These are phyloP conservation scores for Neurospora africana DNA, from an alignment of 495 filamentous ascomycete species.

Conservation along the genomic window DNA sequence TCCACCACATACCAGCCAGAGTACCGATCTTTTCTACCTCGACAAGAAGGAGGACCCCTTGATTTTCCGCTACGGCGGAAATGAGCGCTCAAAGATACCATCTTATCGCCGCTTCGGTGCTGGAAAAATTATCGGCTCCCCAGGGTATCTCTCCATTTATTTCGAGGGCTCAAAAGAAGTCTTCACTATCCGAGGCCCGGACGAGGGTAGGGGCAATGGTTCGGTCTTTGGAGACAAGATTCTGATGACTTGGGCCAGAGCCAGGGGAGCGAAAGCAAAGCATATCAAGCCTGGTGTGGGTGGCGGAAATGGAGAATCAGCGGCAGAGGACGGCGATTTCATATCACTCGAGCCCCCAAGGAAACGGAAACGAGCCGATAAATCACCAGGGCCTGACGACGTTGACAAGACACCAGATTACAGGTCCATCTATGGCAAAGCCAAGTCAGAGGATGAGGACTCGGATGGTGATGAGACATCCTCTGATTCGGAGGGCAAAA, in stretches of 20 bases:
- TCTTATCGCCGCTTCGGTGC: conserved; percentile 30
- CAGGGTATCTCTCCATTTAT: conserved; percentile 27
- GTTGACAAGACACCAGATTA: conserved; percentile 48
- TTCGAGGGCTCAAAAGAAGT: conserved; percentile 23
- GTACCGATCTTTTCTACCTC: conserved; percentile 20
- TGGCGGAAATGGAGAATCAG: background rate
- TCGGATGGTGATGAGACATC: conserved; percentile 30
- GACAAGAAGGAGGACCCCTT: conserved; percentile 37
- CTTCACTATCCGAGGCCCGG: conserved; percentile 20
- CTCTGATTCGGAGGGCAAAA: conserved; percentile 42
- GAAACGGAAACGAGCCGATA: conserved; percentile 29
- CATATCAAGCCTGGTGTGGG: conserved; percentile 13
- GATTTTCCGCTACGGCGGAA: conserved; percentile 32
- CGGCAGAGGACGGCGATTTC: conserved; percentile 21
- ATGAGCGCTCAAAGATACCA: conserved; percentile 30
- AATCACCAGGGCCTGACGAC: conserved; percentile 17
- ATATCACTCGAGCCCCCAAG: conserved; percentile 25
- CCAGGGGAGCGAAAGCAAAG: conserved; percentile 13
- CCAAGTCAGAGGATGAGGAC: conserved; percentile 27
- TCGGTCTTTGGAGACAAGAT: conserved; percentile 31
- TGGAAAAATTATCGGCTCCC: conserved; percentile 29
- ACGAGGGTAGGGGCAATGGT: conserved; percentile 16
- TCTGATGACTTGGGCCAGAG: conserved; percentile 14
- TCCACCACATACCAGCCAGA: background rate
- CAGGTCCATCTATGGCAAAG: conserved; percentile 59